phyloP scores from a whole-genome alignment of 495 filamentous ascomycete species.

The Xylaria flabelliformis region DNA sequence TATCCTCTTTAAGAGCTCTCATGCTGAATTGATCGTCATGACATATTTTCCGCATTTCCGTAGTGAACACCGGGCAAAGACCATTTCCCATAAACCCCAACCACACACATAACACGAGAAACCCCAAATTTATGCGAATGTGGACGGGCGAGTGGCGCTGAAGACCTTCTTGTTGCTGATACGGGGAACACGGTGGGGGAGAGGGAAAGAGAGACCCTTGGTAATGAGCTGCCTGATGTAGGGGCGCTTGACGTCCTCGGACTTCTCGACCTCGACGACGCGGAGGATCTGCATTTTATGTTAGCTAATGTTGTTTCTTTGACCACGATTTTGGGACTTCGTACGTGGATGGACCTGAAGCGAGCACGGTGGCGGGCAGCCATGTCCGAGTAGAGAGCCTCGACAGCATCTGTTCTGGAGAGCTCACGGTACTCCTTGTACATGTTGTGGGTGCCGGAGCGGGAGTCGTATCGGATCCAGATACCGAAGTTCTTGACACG shows the following conservation, averaged over 20 bases:
- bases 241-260: constrained; percentile 89
- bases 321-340: constrained; percentile 41
- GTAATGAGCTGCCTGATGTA: constrained; percentile 98
- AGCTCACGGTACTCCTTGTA: constrained; percentile 99
- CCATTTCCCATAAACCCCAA: constrained; percentile 54
- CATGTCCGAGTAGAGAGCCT: constrained; percentile 99
- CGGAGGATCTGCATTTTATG: constrained; percentile 78
- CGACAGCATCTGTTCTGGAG: constrained; percentile 90
- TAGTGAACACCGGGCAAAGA: constrained; percentile 59
- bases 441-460: constrained; percentile 99
- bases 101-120: constrained; percentile 43
- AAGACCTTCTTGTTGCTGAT: constrained; percentile 84
- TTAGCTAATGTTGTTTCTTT: constrained; percentile 2
- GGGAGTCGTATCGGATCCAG: constrained; percentile 99
- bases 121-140: constrained; percentile 65
- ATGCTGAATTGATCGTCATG: constrained; percentile 44
- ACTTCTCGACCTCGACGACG: constrained; percentile 95
- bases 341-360: constrained; percentile 96
- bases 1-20: constrained; percentile 39
- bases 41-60: constrained; percentile 58
- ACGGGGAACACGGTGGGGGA: constrained; percentile 92
- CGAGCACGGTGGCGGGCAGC: constrained; percentile 96
- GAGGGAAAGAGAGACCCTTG: constrained; percentile 97
- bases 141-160: constrained; percentile 86
- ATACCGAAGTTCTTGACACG: constrained; percentile 99